Base-by-base conservation (phyloP, 805 yeast genomes). In the Diddensiella santjacobensis region DNA sequence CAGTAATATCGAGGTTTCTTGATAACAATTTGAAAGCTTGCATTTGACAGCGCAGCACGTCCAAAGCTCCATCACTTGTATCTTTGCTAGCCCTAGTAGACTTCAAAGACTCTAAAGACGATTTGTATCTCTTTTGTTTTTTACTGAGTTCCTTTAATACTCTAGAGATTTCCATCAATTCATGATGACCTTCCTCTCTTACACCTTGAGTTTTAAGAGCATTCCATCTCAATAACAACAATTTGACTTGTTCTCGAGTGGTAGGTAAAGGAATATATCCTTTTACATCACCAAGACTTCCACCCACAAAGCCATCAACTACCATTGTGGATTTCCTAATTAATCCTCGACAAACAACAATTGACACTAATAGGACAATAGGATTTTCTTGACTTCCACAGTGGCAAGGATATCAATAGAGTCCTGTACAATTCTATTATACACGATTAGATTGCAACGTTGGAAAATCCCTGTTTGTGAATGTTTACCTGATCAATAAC, bases 11-110 rank as follows among this genome's bases (percentile, higher is more conserved):
- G 29, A 77, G 64, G 52, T 70, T 74, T 48, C 80, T 79, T 35
- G 80, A 72, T 39, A 87, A 69, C 48, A 78, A 69, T 62, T 83
- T 79, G 61, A 81, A 80, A 0, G 93, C 87, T 39, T 83, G 81
- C 39, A 84, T 76, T 64, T 86, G 95, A 42, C 81, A 78, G 54
- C 81, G 79, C 46, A 84, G 67, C 26, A 82, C 66, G 50, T 78
- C 79, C 42, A 81, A 72, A 4, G 35, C 22, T 19, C 49, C 31
- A 13, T 19, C 40, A 13, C n/a, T 36, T 10, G 36, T 26, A 18
- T 45, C 40, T 38, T 23, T 42, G 3, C 36, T 31, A 35, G 43
- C 40, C 5, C 62, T 54, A 39, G 41, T 38, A 19, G 37, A 46
- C 29, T 45, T 42, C 22, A 65, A 50, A 43, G 50, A 40, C 19